Base-by-base conservation (phyloP, 2,329 filamentous ascomycete species). In the Penicillium sp. region DNA sequence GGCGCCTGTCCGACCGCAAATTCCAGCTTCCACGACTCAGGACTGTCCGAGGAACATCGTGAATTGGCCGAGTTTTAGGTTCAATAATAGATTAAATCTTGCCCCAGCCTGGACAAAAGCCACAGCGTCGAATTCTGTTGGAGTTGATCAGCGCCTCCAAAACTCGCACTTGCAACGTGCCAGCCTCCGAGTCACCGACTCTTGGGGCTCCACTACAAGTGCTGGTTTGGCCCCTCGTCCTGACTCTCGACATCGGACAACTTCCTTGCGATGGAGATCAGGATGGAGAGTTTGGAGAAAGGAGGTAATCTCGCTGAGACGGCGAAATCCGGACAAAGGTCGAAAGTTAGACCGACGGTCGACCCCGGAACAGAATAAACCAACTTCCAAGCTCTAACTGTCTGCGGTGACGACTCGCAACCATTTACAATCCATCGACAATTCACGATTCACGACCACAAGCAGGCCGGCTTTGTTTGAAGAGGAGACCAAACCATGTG, bases 111-210 rank as follows among this genome's bases (percentile, higher is more conserved):
- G 3, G 35, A 13, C 11, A 5, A 41, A 41, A 41, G 35, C 35
- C 35, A 41, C 35, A 41, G 35, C 5, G 46, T 23, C 46, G 46
- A 48, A 48, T 48, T 52, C 45, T 60, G 50, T 60, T 60, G 59
- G 59, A 57, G 53, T 57, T 54, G 53, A 56, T 52, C 50, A 54
- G 17, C 50, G 30, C 19, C 29, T 50, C 30, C 11, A n/a, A 44
- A 23, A 41, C 35, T 41, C 17, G 26, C 41, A 9, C 17, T 51
- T 56, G 51, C 64, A 66, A 66, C 62, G 62, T 66, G 62, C 62
- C 57, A 62, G 60, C 46, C 30, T 53, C 52, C 64, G 56, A 65
- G 61, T 56, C 61, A 65, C 58, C 61, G 55, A 61, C 48, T 64
- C 52, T 56, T 59, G 31, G 45, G 50, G 57, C 38, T 63, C 64